Conservation (phyloP, 2,329 filamentous ascomycete genomes). For the Chaetomiaceae sp. region DNA sequence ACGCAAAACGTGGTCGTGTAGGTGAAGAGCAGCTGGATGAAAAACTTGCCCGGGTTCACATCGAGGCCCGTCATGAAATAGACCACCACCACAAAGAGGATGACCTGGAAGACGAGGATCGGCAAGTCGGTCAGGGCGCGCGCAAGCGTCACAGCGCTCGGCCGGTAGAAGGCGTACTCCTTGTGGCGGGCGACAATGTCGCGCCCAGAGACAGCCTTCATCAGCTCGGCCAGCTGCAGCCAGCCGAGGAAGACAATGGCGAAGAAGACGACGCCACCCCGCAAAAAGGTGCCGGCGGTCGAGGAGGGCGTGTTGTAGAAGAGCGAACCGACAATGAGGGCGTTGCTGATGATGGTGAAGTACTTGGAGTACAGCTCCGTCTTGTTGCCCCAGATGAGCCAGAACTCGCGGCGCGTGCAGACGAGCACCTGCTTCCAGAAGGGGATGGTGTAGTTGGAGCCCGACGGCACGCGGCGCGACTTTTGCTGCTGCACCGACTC, state of each 20-base stretch:
- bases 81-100: conserved; percentile 65
- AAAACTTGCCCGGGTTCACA: conserved; percentile 62
- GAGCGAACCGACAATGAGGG: conserved; percentile 70
- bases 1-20: conserved; percentile 55
- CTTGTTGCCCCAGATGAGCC: conserved; percentile 72
- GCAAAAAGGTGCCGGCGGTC: conserved; percentile 60
- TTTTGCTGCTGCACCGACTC: conserved; percentile 47
- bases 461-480: conserved; percentile 18
- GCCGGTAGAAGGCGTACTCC: conserved; percentile 50
- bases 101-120: conserved; percentile 57
- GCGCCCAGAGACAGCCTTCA: conserved; percentile 69
- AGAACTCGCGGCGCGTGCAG: conserved; percentile 59
- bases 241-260: conserved; percentile 52
- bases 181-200: conserved; percentile 50
- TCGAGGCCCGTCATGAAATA: conserved; percentile 76
- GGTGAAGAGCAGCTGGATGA: conserved; percentile 59
- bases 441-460: conserved; percentile 65
- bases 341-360: conserved; percentile 71
- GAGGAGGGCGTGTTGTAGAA: conserved; percentile 64
- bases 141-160: conserved; percentile 53
- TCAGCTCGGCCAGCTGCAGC: conserved; percentile 73
- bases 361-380: conserved; percentile 73
- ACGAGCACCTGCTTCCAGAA: conserved; percentile 66
- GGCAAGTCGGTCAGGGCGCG: conserved; percentile 57
- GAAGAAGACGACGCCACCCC: conserved; percentile 47